Base-by-base conservation (phyloP, 257 asterid species). In the Vinca minor region DNA sequence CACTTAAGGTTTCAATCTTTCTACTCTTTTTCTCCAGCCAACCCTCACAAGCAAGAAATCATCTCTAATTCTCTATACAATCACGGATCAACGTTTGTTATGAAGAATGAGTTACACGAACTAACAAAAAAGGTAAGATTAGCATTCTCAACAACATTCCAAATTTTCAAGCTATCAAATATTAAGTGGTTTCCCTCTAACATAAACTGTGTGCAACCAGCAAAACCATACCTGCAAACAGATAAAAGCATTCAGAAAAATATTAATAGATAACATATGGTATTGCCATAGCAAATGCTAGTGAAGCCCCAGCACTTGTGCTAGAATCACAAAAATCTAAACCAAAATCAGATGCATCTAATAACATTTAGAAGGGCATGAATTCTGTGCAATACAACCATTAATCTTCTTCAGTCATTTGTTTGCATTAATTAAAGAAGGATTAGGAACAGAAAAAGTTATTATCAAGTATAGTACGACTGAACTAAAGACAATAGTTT, bases 191-290 rank as follows among this genome's bases (percentile, higher is more conserved):
- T 29, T 47, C 8, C 35, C 15, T 44, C 62, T 34, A 66, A 58
- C 23, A 45, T 26, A 45, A 66, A 56, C 9, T 53, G 20, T 29
- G 58, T 15, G 38, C 5, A 12, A 17, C 47, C 18, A 14, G 41
- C 64, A 64, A 57, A 42, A 69, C 28, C 21, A 34, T 67, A 35
- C 64, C 74, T 63, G 63, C 56, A 63, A 53, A 57, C 38, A n/a
- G 31, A 23, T 39, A 17, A 18, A 67, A 69, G 18, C 25, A 49
- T 18, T 69, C 13, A 49, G 47, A 42, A 48, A 63, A 48, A 34
- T 21, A 35, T 39, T 36, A 36, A 26, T 1, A 6, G 1, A 23
- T 38, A 35, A 28, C 1, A 28, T n/a, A n/a, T n/a, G n/a, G n/a
- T n/a, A n/a, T n/a, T n/a, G n/a, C n/a, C n/a, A n/a, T n/a, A n/a